Base-by-base conservation (phyloP, 768 basidiomycete species). In the Lenzites betulinus region DNA sequence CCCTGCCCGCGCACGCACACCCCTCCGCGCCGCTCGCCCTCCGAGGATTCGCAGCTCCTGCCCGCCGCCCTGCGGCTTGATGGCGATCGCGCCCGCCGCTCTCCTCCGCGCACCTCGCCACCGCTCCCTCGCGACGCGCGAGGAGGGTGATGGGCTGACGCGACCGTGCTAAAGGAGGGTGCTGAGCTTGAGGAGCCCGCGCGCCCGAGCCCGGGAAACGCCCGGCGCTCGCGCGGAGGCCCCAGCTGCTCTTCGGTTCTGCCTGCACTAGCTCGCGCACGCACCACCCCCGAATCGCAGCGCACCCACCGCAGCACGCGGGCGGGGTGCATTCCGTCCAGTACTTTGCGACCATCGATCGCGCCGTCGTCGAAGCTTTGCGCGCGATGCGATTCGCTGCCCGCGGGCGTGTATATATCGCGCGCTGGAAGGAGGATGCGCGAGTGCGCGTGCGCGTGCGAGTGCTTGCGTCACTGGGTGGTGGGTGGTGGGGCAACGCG, bases 11-110 rank as follows among this genome's bases (percentile, higher is more conserved):
- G 42, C 53, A 7, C 52, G 53, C 47, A 22, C 47, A 41, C 16
- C n/a, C 48, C 48, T 58, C 52, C 47, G 60, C 52, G 41, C 39
- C 49, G 38, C 42, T 61, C 60, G 54, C 22, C 22, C 47, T 61
- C 60, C 60, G 50, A 48, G 54, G 60, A 61, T 43, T 51, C 60
- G 50, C 60, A 53, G 52, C 49, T 55, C 28, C 38, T 26, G 53
- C 54, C 35, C 35, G 35, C 38, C 13, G 23, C 26, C 47, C 35
- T 30, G 22, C 42, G n/a, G n/a, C n/a, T n/a, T 61, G 60, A 55
- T 61, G 60, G 48, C 60, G 60, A 61, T 61, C 60, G 52, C 54
- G 49, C 48, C 59, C 47, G 49, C 54, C 48, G 39, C 39, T 52
- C 52, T 50, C 39, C 15, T 23, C 53, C 30, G 11, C 39, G 18